These are phyloP conservation scores for Phytophthora nicotianae DNA, from an alignment of 352 stramenopile genomes.

Conservation along the genomic window DNA sequence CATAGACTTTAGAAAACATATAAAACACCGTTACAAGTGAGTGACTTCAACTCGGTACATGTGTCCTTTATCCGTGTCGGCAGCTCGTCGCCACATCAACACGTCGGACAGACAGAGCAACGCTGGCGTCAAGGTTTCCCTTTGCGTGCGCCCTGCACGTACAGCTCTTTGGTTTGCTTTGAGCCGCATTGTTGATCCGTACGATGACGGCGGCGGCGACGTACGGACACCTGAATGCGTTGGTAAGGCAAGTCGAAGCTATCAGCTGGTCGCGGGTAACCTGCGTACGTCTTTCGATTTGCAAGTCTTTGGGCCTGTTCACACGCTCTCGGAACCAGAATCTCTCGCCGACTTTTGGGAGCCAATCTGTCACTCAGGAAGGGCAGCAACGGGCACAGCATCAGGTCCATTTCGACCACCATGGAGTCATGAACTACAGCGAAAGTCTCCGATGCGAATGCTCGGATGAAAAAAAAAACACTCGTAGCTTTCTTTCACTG, in stretches of 20 bases:
- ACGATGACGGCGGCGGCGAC: constrained; percentile 11
- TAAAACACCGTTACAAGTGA: constrained; percentile 20
- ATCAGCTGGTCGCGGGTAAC: constrained; percentile 21
- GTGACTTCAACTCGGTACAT: constrained; percentile 13
- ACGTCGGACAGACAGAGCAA: constrained; percentile 8
- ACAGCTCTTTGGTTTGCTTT: constrained; percentile 11
- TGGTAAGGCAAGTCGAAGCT: constrained; percentile 20
- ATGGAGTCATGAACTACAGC: background rate
- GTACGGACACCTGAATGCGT: constrained; percentile 19
- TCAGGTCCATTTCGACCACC: constrained; percentile 19
- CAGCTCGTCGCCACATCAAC: constrained; percentile 6
- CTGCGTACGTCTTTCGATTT: constrained; percentile 13
- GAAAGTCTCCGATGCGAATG: background rate
- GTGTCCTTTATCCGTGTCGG: background rate
- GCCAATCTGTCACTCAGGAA: constrained; percentile 36
- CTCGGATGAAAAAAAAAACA: constrained; percentile 1
- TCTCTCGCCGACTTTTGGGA: constrained; percentile 18
- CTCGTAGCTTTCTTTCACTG: background rate
- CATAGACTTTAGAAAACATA: constrained; percentile 24
- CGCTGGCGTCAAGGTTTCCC: constrained; percentile 14
- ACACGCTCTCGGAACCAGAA: constrained; percentile 26
- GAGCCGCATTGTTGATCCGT: background rate
- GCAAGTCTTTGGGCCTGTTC: constrained; percentile 7
- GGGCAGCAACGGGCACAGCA: constrained; percentile 15
- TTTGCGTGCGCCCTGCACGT: constrained; percentile 4